Conservation (phyloP, 768 basidiomycete genomes). For the Auriscalpium microsporum region DNA sequence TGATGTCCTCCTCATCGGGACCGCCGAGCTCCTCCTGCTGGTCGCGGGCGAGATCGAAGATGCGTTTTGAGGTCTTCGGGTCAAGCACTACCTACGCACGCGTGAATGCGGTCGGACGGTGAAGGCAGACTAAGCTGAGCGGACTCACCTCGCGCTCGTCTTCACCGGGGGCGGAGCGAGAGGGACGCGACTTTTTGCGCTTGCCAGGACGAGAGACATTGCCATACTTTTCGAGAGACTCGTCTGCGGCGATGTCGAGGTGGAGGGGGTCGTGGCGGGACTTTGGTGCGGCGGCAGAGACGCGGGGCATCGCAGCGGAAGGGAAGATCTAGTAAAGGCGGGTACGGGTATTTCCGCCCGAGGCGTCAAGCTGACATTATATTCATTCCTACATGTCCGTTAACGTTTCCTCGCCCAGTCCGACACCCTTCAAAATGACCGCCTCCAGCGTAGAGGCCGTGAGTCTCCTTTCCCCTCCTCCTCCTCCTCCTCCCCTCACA, state of each 20-base stretch:
- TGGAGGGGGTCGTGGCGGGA: slow-evolving; percentile 82
- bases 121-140: not conserved
- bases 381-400: too few relatives aligned
- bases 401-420: not conserved
- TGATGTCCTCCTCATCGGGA: slow-evolving; percentile 29
- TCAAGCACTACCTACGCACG: slow-evolving; percentile 56
- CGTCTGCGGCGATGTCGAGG: slow-evolving; percentile 76
- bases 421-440: slow-evolving; percentile 6
- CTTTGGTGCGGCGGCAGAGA: slow-evolving; percentile 43
- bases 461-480: not conserved
- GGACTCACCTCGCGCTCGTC: slow-evolving; percentile 24
- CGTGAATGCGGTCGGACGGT: not conserved
- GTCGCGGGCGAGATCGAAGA: slow-evolving; percentile 85
- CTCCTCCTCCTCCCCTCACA: not conserved
- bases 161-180: slow-evolving; percentile 39
- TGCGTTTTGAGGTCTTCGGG: slow-evolving; percentile 73
- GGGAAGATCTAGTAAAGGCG: not conserved
- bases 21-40: slow-evolving; percentile 87
- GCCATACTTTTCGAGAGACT: slow-evolving; percentile 68
- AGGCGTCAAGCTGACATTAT: too few relatives aligned
- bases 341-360: not conserved
- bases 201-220: slow-evolving; percentile 68
- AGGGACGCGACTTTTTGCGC: slow-evolving; percentile 53
- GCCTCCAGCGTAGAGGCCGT: slow-evolving; percentile 3
- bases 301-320: slow-evolving; percentile 50